phyloP scores from a whole-genome alignment of 805 yeast genomes.

The Teunomyces tritomae region DNA sequence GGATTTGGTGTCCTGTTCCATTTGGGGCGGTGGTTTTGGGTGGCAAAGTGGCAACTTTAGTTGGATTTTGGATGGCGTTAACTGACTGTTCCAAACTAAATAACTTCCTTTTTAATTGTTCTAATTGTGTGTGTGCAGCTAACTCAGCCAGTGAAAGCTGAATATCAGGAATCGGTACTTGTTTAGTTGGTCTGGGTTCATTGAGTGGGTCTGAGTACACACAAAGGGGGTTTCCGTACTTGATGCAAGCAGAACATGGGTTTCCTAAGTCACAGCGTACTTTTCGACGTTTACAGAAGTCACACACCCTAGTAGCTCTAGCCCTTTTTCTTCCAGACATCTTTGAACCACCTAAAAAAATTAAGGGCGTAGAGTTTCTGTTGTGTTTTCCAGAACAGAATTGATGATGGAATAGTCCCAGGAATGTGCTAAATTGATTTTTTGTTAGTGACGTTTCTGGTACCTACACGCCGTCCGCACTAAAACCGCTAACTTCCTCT shows the following conservation, averaged over 20 bases:
- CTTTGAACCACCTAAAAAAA: not conserved
- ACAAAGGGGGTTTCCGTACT: constrained; percentile 23
- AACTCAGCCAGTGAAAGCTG: not conserved
- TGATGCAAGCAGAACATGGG: constrained; percentile 43
- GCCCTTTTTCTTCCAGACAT: constrained; percentile 16
- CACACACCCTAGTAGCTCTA: constrained; percentile 48
- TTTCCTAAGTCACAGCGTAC: constrained; percentile 49
- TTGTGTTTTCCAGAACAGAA: not conserved
- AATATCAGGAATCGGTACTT: not conserved
- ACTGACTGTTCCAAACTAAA: constrained; percentile 18
- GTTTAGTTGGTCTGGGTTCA: not conserved
- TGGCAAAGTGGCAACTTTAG: not conserved
- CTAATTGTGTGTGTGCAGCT: constrained; percentile 12
- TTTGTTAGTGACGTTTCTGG: too few species aligned
- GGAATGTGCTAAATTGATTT: too few species aligned
- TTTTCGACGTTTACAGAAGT: constrained; percentile 46
- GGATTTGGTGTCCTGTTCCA: not conserved
- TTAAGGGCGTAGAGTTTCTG: not conserved
- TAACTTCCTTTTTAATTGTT: constrained; percentile 17
- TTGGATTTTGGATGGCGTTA: constrained; percentile 1
- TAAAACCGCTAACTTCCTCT: too few species aligned
- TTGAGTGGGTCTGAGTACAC: constrained; percentile 12
- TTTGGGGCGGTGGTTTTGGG: not conserved
- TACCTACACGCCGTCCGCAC: too few species aligned
- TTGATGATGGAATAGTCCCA: not conserved